Conservation (phyloP, 768 basidiomycete species). For the Lactarius tabidus region DNA sequence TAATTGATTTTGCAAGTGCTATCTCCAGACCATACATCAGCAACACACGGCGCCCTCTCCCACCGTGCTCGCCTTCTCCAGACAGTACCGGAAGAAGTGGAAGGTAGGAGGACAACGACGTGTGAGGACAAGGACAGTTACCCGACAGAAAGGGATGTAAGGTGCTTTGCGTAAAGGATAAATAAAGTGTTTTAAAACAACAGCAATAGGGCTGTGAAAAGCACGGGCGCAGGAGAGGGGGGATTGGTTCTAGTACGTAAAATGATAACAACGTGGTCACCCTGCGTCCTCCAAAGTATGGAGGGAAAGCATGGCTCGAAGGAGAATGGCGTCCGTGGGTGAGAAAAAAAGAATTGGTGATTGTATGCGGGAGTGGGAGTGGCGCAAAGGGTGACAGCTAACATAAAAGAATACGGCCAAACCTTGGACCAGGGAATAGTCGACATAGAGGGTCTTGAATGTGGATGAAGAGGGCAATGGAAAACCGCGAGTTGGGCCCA, state of each 20-base stretch:
- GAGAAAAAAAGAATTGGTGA: slow-evolving; percentile 38
- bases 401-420: slow-evolving; percentile 20
- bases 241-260: slow-evolving; percentile 22
- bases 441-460: slow-evolving; percentile 19
- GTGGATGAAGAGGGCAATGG: slow-evolving; percentile 15
- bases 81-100: slow-evolving; percentile 46
- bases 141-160: slow-evolving; percentile 19
- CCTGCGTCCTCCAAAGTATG: slow-evolving; percentile 6
- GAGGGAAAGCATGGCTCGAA: slow-evolving; percentile 40
- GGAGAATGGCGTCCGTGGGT: slow-evolving; percentile 73
- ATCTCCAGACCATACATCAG: slow-evolving; percentile 23
- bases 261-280: slow-evolving; percentile 16
- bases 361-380: slow-evolving; percentile 33
- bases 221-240: slow-evolving; percentile 32
- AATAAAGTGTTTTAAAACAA: slow-evolving; percentile 22
- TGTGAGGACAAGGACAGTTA: slow-evolving; percentile 22
- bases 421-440: slow-evolving; percentile 22
- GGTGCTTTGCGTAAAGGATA: slow-evolving; percentile 20
- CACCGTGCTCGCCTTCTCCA: slow-evolving; percentile 55
- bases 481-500: slow-evolving; percentile 12
- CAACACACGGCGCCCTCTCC: slow-evolving; percentile 69
- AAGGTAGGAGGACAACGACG: slow-evolving; percentile 65
- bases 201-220: slow-evolving; percentile 19
- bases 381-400: slow-evolving; percentile 20
- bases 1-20: slow-evolving; percentile 6